These are phyloP conservation scores for Ophiostoma sp. DNA, from an alignment of 2,329 filamentous ascomycete species.

Conservation along the genomic window DNA sequence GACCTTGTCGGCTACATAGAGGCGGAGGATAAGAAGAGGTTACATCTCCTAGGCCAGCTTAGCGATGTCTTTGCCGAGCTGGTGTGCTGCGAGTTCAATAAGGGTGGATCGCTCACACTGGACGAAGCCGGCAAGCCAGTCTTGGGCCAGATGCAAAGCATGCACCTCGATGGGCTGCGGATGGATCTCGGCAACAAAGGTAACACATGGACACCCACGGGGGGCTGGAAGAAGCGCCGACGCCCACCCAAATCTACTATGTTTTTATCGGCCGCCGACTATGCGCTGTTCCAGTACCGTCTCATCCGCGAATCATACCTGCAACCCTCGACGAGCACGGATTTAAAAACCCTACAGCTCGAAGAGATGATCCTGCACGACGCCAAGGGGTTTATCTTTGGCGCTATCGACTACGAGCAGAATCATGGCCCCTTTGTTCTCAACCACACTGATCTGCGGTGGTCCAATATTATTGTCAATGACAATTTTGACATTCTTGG, in stretches of 20 bases:
- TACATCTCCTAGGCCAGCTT: not conserved
- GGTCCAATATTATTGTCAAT: constrained; percentile 7
- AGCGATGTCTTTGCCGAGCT: constrained; percentile 6
- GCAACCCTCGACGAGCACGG: not conserved
- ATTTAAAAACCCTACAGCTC: not conserved
- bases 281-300: not conserved
- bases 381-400: not conserved
- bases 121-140: not conserved
- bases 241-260: not conserved
- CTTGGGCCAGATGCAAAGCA: constrained; percentile 3
- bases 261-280: not conserved
- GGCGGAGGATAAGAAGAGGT: not conserved
- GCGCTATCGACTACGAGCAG: not conserved
- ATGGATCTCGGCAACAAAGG: constrained; percentile 2
- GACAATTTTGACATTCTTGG: not conserved
- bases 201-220: not conserved
- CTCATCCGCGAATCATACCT: not conserved
- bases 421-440: constrained; percentile 5
- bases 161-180: not conserved
- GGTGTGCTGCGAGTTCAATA: not conserved
- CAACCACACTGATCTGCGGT: not conserved
- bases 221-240: not conserved
- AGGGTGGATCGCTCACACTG: not conserved
- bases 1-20: not conserved
- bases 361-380: not conserved